These are phyloP conservation scores for Quercus parvula DNA, from an alignment of 306 rosid genomes.

Conservation along the genomic window DNA sequence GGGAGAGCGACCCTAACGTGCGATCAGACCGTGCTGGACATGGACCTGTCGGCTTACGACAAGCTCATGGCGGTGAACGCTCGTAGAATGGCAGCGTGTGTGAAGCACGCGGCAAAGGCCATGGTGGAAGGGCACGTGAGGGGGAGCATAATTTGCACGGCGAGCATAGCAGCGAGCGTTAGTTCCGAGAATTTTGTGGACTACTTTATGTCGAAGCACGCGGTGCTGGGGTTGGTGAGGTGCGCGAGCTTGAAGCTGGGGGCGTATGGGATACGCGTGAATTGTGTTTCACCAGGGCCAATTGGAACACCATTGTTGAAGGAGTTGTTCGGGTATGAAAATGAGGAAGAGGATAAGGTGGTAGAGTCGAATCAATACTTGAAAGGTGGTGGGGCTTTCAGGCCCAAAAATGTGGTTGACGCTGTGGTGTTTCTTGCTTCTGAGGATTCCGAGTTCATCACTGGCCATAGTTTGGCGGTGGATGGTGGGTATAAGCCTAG, in stretches of 20 bases:
- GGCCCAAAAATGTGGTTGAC: constrained; percentile 28
- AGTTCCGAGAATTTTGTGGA: neutral
- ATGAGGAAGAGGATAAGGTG: constrained; percentile 3
- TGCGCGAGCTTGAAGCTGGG: constrained; percentile 22
- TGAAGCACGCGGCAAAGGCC: too few relatives aligned
- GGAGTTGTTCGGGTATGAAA: neutral
- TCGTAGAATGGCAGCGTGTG: too few relatives aligned
- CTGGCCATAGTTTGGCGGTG: constrained; percentile 38
- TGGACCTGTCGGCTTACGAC: too few relatives aligned
- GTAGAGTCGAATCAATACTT: constrained; percentile 9
- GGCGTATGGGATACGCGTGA: too few relatives aligned
- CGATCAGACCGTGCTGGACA: constrained; percentile 29
- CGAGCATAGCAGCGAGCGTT: constrained; percentile 12
- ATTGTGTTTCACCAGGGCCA: too few relatives aligned
- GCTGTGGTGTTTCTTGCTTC: too few relatives aligned
- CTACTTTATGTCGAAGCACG: constrained; percentile 52
- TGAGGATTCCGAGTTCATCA: constrained; percentile 28
- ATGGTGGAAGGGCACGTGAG: too few relatives aligned
- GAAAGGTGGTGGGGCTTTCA: constrained; percentile 46
- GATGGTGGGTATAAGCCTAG: constrained; percentile 29
- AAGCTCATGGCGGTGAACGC: too few relatives aligned
- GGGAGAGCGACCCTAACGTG: neutral
- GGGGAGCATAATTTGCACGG: constrained; percentile 32
- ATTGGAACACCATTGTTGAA: constrained; percentile 4
- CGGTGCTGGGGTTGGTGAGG: neutral